Conservation (phyloP, 1,139 yeast genomes). For the Yamadazyma friedrichii region DNA sequence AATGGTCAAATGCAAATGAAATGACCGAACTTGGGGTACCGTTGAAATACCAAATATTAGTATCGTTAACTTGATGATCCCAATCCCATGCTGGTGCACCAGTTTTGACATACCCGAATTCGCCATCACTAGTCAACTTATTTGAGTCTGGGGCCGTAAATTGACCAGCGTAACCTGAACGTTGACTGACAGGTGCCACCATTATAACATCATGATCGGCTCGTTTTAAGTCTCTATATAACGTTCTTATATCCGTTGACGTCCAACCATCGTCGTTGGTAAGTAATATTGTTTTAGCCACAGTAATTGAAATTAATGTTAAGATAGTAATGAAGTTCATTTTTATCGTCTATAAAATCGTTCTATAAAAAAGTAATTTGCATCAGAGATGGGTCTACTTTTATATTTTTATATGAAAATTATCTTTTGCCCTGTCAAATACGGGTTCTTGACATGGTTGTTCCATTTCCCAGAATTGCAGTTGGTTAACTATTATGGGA, state of each 20-base stretch:
- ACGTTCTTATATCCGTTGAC: constrained; percentile 32
- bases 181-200: constrained; percentile 34
- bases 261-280: constrained; percentile 36
- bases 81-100: constrained; percentile 50
- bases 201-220: constrained; percentile 30
- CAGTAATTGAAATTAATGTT: background rate
- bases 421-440: background rate
- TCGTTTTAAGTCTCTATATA: constrained; percentile 26
- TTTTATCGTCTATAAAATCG: background rate
- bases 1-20: constrained; percentile 39
- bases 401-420: background rate
- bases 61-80: constrained; percentile 39
- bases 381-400: background rate
- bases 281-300: constrained; percentile 25
- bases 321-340: background rate
- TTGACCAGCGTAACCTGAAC: constrained; percentile 31
- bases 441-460: no score
- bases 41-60: constrained; percentile 45
- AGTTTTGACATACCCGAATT: constrained; percentile 34
- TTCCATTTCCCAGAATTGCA: constrained; percentile 1
- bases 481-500: background rate
- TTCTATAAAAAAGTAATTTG: no score
- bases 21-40: constrained; percentile 46
- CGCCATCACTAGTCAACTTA: constrained; percentile 25
- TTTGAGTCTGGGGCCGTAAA: constrained; percentile 26